Evolutionary conservation across 257 asterid genomes (phyloP), one percentile per base, ranked within the genome.

Genomic region (Leptodermis oblonga): DNA sequence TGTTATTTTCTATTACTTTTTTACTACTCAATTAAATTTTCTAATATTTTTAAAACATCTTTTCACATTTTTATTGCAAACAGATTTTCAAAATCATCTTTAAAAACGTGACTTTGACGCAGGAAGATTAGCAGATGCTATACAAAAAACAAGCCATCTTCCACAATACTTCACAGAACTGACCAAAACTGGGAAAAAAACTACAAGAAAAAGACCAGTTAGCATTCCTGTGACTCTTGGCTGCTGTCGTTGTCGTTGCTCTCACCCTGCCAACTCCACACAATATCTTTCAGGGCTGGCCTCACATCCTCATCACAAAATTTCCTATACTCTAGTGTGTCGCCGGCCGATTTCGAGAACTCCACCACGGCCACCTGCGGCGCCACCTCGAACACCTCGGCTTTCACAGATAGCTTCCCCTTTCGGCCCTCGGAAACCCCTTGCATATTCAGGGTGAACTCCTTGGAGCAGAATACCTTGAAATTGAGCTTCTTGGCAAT

Each of bases 211-310:
- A 39, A 39, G 43, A 39, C 43, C 43, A 10, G 43, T 10, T 15
- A 39, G 46, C 60, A 37, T 51, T 36, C 10, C 18, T 49, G 23
- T 37, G 18, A 22, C 55, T 54, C 52, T 65, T 42, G 66, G 65
- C 49, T 12, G 11, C 18, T 22, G 59, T 7, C 14, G 5, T 18
- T 51, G 58, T 52, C n/a, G 0, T 23, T 73, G 46, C 39, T 74
- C 82, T 87, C 97, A n/a, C 98, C 98, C 77, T 92, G 97, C 98
- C 98, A 92, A 55, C 84, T 89, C 98, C 98, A 92, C 23, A 92
- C 97, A 37, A 92, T 90, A 79, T 92, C 98, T 70, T 89, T 81
- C 62, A 92, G 82, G 4, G 90, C 90, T 12, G 96, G 94, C 86
- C 98, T 63, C 18, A 78, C 78, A 15, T 86, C 96, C 58, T 92